A percentile compares a stretch with the other conserved stretches of the same genome.
Conservation (phyloP, 306 rosid species). For the Vigna trinervia region DNA sequence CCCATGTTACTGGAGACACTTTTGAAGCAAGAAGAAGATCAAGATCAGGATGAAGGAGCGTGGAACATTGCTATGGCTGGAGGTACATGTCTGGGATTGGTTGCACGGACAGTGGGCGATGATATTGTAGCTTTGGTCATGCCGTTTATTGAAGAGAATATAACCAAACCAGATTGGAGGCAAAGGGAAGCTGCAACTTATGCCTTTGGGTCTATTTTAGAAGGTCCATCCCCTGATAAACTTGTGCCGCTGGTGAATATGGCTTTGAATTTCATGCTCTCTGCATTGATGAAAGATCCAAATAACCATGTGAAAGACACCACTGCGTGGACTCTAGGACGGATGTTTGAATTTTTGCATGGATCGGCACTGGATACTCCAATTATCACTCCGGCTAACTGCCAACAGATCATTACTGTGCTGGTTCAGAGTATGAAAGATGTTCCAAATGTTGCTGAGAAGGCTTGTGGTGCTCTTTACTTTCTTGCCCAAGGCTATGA, state of each 20-base stretch:
- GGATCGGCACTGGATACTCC: constrained; percentile 85
- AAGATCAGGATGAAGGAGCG: constrained; percentile 97
- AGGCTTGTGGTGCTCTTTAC: constrained; percentile 95
- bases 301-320: constrained; percentile 95
- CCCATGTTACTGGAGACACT: constrained; percentile 89
- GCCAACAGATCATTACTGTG: constrained; percentile 82
- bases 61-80: constrained; percentile 99
- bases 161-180: constrained; percentile 91
- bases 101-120: constrained; percentile 93
- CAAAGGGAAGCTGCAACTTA: constrained; percentile 96
- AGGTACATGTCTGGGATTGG: constrained; percentile 93
- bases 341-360: constrained; percentile 94
- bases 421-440: constrained; percentile 91
- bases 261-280: constrained; percentile 82
- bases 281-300: constrained; percentile 78
- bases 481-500: constrained; percentile 95
- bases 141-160: constrained; percentile 94
- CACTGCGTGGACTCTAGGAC: constrained; percentile 96
- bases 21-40: constrained; percentile 93
- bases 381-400: constrained; percentile 74
- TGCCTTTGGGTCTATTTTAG: constrained; percentile 94
- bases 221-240: constrained; percentile 93
- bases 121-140: constrained; percentile 88
- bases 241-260: constrained; percentile 81
- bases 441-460: constrained; percentile 96